phyloP scores from a whole-genome alignment of 2,329 filamentous ascomycete species.

The Penicillium sp. region DNA sequence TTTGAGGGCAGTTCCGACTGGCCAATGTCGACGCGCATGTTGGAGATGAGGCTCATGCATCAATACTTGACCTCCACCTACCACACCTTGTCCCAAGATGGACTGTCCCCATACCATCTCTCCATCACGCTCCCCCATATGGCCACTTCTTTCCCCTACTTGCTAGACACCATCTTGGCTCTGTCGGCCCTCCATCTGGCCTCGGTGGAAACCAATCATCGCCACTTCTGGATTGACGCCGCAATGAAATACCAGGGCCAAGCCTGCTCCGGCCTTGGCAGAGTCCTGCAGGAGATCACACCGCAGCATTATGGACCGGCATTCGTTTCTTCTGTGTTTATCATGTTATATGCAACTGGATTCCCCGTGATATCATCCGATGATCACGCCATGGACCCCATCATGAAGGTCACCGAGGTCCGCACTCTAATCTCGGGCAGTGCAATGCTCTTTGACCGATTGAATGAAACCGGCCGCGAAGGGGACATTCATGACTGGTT shows the following conservation, averaged over 20 bases:
- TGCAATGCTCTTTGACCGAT: conserved; percentile 29
- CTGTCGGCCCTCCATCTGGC: conserved; percentile 46
- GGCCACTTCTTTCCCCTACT: conserved; percentile 43
- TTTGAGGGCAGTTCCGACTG: conserved; percentile 14
- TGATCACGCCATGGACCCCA: conserved; percentile 23
- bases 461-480: conserved; percentile 21
- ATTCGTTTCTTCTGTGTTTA: conserved; percentile 42
- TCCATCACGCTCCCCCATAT: conserved; percentile 36
- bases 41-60: conserved; percentile 40
- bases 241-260: conserved; percentile 39
- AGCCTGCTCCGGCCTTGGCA: conserved; percentile 34
- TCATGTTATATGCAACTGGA: conserved; percentile 38
- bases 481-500: conserved; percentile 30
- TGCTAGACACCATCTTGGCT: conserved; percentile 46
- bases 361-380: conserved; percentile 30
- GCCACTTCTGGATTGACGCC: conserved; percentile 31
- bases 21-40: conserved; percentile 25
- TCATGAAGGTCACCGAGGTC: conserved; percentile 29
- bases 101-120: conserved; percentile 33
- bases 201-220: conserved; percentile 36
- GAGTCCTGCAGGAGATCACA: conserved; percentile 38
- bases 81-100: conserved; percentile 31
- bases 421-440: conserved; percentile 31
- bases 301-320: conserved; percentile 44
- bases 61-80: conserved; percentile 40